These are phyloP conservation scores for Candida tallmaniae DNA, from an alignment of 805 yeast species.

Conservation along the genomic window DNA sequence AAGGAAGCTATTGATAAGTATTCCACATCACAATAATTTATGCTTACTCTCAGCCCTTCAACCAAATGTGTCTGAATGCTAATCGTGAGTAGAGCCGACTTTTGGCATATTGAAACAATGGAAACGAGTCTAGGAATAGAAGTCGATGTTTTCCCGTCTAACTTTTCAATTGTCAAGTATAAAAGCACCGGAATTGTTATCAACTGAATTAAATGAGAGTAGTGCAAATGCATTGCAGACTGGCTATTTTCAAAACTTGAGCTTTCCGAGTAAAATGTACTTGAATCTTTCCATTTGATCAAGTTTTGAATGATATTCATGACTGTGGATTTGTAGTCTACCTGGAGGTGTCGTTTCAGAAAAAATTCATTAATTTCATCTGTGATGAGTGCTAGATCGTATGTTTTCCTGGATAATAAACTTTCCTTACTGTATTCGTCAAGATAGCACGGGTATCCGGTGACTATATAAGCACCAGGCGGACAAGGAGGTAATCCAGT, in stretches of 20 bases:
- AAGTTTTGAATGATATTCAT: conserved; percentile 5
- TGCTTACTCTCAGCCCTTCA: conserved; percentile 3
- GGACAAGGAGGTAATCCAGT: conserved; percentile 2
- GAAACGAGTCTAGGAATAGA: conserved; percentile 2
- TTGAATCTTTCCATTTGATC: conserved; percentile 6
- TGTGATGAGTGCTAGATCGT: conserved; percentile 4
- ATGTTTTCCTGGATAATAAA: conserved; percentile 1
- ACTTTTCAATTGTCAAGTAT: conserved; percentile 2
- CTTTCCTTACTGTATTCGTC: neutral
- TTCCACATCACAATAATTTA: conserved; percentile 5
- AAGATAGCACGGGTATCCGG: conserved; percentile 1
- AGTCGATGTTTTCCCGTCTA: conserved; percentile 2
- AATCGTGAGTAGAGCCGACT: conserved; percentile 5
- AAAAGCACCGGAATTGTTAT: conserved; percentile 5
- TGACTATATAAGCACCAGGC: neutral
- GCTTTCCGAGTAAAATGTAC: conserved; percentile 4
- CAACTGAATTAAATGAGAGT: conserved; percentile 6
- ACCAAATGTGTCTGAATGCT: conserved; percentile 4
- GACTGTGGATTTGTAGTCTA: conserved; percentile 1
- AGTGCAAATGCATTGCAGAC: conserved; percentile 2
- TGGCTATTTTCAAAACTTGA: conserved; percentile 1
- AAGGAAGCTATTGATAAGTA: conserved; percentile 4
- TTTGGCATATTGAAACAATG: conserved; percentile 3
- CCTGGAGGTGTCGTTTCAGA: neutral
- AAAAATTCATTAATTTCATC: conserved; percentile 5